These are phyloP conservation scores for Sisymbrium altissimum DNA, from an alignment of 345 rosid species.

Conservation along the genomic window DNA sequence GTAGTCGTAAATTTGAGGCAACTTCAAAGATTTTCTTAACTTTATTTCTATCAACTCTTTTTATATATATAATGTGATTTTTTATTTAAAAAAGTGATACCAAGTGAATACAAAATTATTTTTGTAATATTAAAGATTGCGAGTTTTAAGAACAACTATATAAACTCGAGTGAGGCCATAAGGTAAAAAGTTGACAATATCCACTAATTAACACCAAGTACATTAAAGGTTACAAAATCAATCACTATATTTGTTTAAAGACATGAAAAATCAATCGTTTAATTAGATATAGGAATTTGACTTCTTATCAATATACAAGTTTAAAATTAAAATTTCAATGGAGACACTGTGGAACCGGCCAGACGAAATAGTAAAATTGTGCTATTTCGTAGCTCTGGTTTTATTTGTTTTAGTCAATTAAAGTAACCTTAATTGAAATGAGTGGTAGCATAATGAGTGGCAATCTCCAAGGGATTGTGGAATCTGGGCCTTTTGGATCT, in stretches of 20 bases:
- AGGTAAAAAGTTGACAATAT: background rate
- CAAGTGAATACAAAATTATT: background rate
- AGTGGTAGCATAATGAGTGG: slow-evolving; percentile 22
- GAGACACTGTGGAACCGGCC: no score
- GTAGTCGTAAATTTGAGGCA: background rate
- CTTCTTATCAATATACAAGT: no score
- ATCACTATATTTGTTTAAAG: background rate
- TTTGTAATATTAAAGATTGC: background rate
- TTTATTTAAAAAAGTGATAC: background rate
- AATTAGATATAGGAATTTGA: no score
- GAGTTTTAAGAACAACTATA: background rate
- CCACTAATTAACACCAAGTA: background rate
- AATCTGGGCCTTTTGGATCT: slow-evolving; percentile 15
- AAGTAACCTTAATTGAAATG: background rate
- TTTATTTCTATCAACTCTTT: background rate
- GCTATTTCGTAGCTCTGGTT: background rate
- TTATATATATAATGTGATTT: background rate
- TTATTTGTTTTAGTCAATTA: background rate
- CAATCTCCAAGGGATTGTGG: slow-evolving; percentile 13
- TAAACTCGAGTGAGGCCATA: background rate
- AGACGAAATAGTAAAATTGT: background rate
- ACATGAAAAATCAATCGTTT: background rate
- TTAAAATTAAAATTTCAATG: background rate
- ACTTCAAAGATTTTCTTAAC: background rate
- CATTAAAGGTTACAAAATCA: background rate